Evolutionary conservation across 148 eudicot genomes (phyloP), one percentile per base, ranked within the genome.

Genomic region (Dianthus caryophyllus): DNA sequence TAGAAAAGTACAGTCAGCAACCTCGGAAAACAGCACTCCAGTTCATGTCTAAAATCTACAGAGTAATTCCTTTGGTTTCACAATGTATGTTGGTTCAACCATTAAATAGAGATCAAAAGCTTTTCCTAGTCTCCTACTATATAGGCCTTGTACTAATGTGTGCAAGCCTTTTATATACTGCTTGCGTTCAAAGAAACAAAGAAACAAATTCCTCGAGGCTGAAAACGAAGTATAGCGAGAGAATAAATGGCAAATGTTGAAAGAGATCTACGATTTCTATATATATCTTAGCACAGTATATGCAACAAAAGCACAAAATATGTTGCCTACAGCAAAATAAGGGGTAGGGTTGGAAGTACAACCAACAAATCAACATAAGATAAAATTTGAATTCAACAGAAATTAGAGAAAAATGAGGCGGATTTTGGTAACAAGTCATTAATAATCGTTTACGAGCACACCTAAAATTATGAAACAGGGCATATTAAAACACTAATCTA

Each of bases 1-100:
- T 17, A 76, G 30, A 61, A 77, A 73, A 61, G 74, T 70, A 0
- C 64, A 31, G 18, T 39, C 84, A 15, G 79, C 48, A 53, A 1
- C 61, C 33, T 36, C 70, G 22, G 70, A 54, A 54, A 26, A 67
- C 58, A 67, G 57, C 22, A 22, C 61, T 22, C 70, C 36, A 39
- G 24, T 21, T 60, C 47, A 60, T 36, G 64, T 36, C 64, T n/a
- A 18, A 36, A 60, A 9, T 60, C n/a, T 16, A n/a, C n/a, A n/a
- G n/a, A n/a, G n/a, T n/a, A 12, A 0, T 56, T 56, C 18, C 61
- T 29, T 27, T 30, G 36, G 61, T 56, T 56, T 56, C 13, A 8
- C 38, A 4, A 31, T 6, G 22, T 21, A 22, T 21, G 4, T 1
- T 24, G 22, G 25, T 53, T 53, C 57, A 20, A 22, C 22, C 29